phyloP scores from a whole-genome alignment of 1,284 basidiomycete genomes.

The Irpex sp. region DNA sequence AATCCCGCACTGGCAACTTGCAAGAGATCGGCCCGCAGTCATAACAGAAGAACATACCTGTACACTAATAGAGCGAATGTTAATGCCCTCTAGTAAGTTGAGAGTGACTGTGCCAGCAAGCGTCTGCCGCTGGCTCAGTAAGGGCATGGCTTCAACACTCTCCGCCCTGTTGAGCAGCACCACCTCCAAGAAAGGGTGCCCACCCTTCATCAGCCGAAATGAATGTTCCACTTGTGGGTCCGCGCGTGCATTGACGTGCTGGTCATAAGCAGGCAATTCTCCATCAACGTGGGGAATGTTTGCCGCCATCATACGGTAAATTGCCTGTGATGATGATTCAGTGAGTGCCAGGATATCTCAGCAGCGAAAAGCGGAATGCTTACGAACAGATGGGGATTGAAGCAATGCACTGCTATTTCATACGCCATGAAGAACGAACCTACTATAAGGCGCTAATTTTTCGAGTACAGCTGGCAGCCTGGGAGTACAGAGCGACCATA shows the following conservation, averaged over 20 bases:
- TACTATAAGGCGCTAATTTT: background rate
- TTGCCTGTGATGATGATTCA: background rate
- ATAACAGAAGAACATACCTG: background rate
- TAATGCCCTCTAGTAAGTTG: background rate
- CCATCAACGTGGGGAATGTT: background rate
- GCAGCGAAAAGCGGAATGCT: background rate
- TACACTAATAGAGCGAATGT: constrained; percentile 1
- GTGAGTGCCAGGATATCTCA: background rate
- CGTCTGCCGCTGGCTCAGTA: background rate
- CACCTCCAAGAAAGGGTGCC: background rate
- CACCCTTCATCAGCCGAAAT: background rate
- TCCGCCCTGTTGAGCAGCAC: background rate
- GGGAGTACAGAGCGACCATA: background rate
- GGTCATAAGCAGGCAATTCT: background rate
- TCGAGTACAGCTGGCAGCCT: background rate
- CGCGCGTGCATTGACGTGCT: constrained; percentile 1
- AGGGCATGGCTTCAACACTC: background rate
- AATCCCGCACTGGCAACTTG: too few relatives aligned
- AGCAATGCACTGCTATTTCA: too few relatives aligned
- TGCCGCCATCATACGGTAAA: background rate
- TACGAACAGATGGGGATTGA: background rate
- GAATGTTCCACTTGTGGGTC: constrained; percentile 3
- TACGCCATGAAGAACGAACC: too few relatives aligned
- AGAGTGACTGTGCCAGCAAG: background rate
- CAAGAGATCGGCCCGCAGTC: background rate